Evolutionary conservation across 2,329 filamentous ascomycete species (phyloP).

Genomic region (Claviceps pazoutovae): DNA sequence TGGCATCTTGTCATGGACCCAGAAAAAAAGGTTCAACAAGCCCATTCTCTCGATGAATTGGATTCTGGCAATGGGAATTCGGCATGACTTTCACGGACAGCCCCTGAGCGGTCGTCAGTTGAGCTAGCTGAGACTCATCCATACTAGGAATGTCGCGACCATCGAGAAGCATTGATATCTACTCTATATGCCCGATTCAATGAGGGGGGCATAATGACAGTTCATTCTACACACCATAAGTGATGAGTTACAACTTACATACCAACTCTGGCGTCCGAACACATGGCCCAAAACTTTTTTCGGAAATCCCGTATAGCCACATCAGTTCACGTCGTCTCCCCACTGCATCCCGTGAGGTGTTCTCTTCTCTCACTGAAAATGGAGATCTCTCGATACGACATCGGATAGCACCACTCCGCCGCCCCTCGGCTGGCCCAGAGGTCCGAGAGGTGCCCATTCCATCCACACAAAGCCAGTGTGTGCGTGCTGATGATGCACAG

Average conservation of each 20-base stretch:
- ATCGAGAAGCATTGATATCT: too few species aligned
- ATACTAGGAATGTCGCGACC: too few species aligned
- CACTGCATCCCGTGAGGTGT: background rate
- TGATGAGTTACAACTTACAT: background rate
- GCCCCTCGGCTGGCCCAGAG: background rate
- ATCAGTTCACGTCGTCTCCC: background rate
- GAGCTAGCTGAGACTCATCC: too few species aligned
- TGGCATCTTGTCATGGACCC: too few species aligned
- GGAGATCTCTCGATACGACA: background rate
- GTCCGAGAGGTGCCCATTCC: background rate
- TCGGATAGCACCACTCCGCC: background rate
- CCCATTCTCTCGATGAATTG: too few species aligned
- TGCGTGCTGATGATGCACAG: background rate
- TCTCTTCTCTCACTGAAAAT: background rate
- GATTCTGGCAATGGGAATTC: too few species aligned
- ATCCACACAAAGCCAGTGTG: background rate
- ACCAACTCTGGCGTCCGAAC: background rate
- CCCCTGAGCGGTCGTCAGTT: too few species aligned
- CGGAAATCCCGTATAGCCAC: background rate
- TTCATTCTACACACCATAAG: background rate
- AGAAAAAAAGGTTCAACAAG: too few species aligned
- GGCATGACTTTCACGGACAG: too few species aligned
- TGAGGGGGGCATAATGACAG: background rate
- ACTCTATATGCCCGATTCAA: background rate
- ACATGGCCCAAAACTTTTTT: background rate